Evolutionary conservation across 768 basidiomycete genomes (phyloP), one percentile per base, ranked within the genome.

Genomic region (Mycena albidolilacea): DNA sequence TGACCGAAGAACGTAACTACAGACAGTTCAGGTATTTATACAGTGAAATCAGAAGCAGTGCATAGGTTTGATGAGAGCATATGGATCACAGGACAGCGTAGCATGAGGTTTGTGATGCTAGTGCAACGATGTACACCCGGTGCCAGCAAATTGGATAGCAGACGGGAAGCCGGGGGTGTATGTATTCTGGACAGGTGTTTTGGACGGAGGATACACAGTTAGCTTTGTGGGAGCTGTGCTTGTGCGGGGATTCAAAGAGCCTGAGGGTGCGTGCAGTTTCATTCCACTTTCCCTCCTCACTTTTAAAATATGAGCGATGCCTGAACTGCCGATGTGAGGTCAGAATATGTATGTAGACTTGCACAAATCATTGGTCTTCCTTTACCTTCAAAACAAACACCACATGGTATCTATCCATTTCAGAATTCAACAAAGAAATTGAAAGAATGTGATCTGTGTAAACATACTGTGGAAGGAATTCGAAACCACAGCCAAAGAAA

Each of bases 371-470:
- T 52, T 3, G 50, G 50, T 52, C n/a, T 52, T 52, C 50, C 50
- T 52, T 52, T 21, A 52, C 50, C 50, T 52, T 52, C 4, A 52
- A 52, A 52, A 21, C 50, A 52, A 52, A 52, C 50, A 52, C 50
- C 21, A 21, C 50, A 52, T 52, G 50, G 50, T 21, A 52, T 10
- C 50, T 21, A 52, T 10, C 50, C 50, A 52, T 52, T 52, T 52
- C 50, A 52, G 50, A 52, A 52, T 52, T 52, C 50, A 52, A 21
- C 50, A 52, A 52, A 52, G 30, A n/a, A n/a, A n/a, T n/a, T n/a
- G n/a, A n/a, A n/a, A n/a, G n/a, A 30, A 30, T 30, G 30, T 30
- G 30, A 30, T 30, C 30, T 30, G 30, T 3, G 3, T 30, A 4
- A 30, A 30, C 30, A 30, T 52, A 52, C 50, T 52, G 21, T 21